These are phyloP conservation scores for Drechmeria coniospora DNA, from an alignment of 2,329 filamentous ascomycete species.

Conservation along the genomic window DNA sequence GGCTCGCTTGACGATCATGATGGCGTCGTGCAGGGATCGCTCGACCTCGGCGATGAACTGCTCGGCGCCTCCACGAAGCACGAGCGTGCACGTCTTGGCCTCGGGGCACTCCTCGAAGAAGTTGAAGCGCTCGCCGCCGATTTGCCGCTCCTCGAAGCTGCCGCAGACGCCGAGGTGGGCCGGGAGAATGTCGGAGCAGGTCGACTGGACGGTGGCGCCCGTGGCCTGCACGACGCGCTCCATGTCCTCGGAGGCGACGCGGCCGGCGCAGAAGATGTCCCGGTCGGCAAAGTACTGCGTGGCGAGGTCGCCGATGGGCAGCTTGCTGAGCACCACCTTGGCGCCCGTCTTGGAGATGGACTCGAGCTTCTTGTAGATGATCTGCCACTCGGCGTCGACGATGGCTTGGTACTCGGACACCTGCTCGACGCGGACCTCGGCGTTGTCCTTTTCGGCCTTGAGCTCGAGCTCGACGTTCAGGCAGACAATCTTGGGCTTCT, in stretches of 20 bases:
- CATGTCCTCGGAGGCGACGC: constrained; percentile 81
- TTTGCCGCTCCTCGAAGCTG: constrained; percentile 86
- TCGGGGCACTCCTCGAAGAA: constrained; percentile 93
- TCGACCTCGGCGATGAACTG: constrained; percentile 99
- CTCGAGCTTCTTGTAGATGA: constrained; percentile 99
- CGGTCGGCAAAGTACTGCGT: constrained; percentile 97
- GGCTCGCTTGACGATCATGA: constrained; percentile 99
- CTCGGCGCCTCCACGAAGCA: constrained; percentile 90
- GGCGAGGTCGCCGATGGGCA: constrained; percentile 92
- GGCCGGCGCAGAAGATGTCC: constrained; percentile 94
- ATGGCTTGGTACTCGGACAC: constrained; percentile 99
- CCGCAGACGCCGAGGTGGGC: constrained; percentile 87
- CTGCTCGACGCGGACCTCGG: constrained; percentile 93
- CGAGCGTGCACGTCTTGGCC: constrained; percentile 91
- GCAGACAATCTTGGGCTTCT: constrained; percentile 89
- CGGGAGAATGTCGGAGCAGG: constrained; percentile 83
- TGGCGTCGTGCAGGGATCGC: constrained; percentile 92
- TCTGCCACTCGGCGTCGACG: constrained; percentile 98
- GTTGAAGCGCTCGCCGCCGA: constrained; percentile 95
- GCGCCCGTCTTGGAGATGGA: constrained; percentile 85
- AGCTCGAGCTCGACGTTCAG: constrained; percentile 95
- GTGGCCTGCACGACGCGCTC: constrained; percentile 93
- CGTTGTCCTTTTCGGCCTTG: constrained; percentile 98
- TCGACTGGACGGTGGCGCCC: constrained; percentile 82
- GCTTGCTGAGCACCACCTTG: constrained; percentile 92